Conservation (phyloP, 2,329 filamentous ascomycete genomes). For the Aureobasidium sp. region DNA sequence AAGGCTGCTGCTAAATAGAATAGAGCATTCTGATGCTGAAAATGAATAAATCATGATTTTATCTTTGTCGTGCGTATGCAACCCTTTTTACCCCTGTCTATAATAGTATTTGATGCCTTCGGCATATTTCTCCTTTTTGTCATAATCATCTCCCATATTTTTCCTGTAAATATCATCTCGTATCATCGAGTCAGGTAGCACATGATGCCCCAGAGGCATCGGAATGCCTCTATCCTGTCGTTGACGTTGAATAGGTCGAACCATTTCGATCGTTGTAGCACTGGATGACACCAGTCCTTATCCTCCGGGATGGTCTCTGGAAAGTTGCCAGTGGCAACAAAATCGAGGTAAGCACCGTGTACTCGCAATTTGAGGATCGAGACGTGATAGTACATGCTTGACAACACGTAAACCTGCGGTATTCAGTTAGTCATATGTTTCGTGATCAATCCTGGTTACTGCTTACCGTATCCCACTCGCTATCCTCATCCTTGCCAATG, state of each 20-base stretch:
- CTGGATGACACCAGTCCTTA: constrained; percentile 42
- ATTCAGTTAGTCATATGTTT: neutral
- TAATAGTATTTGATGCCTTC: neutral
- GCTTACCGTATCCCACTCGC: constrained; percentile 43
- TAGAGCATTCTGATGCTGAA: neutral
- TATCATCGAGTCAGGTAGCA: constrained; percentile 36
- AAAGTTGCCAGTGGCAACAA: constrained; percentile 38
- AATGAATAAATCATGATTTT: no score
- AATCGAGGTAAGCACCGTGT: constrained; percentile 48
- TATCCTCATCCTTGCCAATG: constrained; percentile 43
- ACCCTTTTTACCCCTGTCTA: neutral
- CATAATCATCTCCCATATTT: neutral
- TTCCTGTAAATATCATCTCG: neutral
- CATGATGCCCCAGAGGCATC: constrained; percentile 50
- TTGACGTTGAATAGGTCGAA: constrained; percentile 47
- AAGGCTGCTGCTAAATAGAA: constrained; percentile 1
- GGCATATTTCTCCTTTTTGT: neutral
- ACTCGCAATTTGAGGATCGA: constrained; percentile 50
- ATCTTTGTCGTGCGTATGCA: no score
- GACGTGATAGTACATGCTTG: constrained; percentile 54
- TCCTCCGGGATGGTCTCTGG: constrained; percentile 23
- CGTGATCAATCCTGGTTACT: neutral
- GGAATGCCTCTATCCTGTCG: constrained; percentile 47
- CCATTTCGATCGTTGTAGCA: constrained; percentile 48
- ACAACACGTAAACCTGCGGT: constrained; percentile 50